Evolutionary conservation across 495 filamentous ascomycete species (phyloP).

Genomic region (Thermothielavioides terrestris): DNA sequence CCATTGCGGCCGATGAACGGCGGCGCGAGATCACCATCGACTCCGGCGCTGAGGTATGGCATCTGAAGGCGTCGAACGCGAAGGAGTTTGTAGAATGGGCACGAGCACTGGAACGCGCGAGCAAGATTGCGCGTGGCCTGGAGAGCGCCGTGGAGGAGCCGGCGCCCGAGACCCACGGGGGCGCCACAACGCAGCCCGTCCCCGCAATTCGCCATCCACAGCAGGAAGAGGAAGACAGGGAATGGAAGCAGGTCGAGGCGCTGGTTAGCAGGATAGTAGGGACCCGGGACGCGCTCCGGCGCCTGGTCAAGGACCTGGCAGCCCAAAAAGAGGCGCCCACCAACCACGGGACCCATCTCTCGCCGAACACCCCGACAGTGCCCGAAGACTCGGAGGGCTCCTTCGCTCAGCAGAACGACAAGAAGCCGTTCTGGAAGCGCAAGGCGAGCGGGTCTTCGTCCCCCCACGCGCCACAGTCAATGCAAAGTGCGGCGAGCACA

Average conservation of each 20-base stretch:
- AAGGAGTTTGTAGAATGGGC: slow-evolving; percentile 86
- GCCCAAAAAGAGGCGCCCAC: slow-evolving; percentile 43
- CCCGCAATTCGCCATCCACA: slow-evolving; percentile 17
- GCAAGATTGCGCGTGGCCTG: slow-evolving; percentile 43
- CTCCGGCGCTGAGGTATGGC: slow-evolving; percentile 95
- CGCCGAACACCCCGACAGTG: slow-evolving; percentile 29
- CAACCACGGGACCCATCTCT: slow-evolving; percentile 28
- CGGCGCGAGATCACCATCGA: slow-evolving; percentile 91
- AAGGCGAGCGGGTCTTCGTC: slow-evolving; percentile 50
- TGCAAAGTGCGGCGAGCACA: slow-evolving; percentile 41
- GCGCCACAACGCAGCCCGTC: slow-evolving; percentile 16
- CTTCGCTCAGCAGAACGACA: slow-evolving; percentile 36
- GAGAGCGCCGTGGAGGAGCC: slow-evolving; percentile 26
- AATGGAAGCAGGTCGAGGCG: slow-evolving; percentile 78
- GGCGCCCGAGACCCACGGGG: slow-evolving; percentile 8
- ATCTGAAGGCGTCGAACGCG: slow-evolving; percentile 72
- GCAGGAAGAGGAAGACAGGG: slow-evolving; percentile 59
- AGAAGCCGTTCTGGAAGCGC: slow-evolving; percentile 80
- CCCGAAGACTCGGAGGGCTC: slow-evolving; percentile 41
- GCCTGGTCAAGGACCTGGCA: slow-evolving; percentile 74
- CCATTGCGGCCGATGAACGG: slow-evolving; percentile 77
- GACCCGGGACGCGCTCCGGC: slow-evolving; percentile 76
- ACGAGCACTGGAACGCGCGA: slow-evolving; percentile 72
- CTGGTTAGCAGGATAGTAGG: slow-evolving; percentile 77
- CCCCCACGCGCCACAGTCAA: slow-evolving; percentile 33